Conservation (phyloP, 2,329 filamentous ascomycete genomes). For the Aspergillus fumigatiaffinis region DNA sequence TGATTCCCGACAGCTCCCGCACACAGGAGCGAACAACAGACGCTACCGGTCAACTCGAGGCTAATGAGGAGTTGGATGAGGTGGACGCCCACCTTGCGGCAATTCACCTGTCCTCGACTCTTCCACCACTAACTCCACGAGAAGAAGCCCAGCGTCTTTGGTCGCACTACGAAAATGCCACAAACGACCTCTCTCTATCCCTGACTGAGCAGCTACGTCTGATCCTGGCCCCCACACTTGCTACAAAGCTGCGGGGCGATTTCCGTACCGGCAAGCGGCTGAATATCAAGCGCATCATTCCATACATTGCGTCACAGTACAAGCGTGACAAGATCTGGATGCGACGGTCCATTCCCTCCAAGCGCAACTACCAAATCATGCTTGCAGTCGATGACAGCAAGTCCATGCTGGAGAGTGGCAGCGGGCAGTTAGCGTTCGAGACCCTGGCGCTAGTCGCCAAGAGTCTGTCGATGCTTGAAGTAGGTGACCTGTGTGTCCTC, state of each 20-base stretch:
- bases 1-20: conserved; percentile 49
- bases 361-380: conserved; percentile 94
- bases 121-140: conserved; percentile 42
- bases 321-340: conserved; percentile 99
- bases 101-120: conserved; percentile 64
- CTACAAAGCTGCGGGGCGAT: conserved; percentile 92
- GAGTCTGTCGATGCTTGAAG: conserved; percentile 86
- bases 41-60: conserved; percentile 37
- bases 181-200: conserved; percentile 79
- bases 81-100: conserved; percentile 58
- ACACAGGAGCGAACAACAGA: conserved; percentile 25
- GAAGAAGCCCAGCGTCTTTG: conserved; percentile 70
- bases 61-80: conserved; percentile 44
- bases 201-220: conserved; percentile 92
- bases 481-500: conserved; percentile 85
- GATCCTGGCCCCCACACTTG: conserved; percentile 89
- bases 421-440: conserved; percentile 80
- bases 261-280: conserved; percentile 97
- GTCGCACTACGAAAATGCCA: conserved; percentile 77
- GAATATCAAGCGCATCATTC: conserved; percentile 99
- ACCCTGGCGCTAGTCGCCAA: conserved; percentile 89
- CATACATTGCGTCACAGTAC: conserved; percentile 96
- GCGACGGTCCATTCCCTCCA: conserved; percentile 84
- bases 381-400: conserved; percentile 94
- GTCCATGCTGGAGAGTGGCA: conserved; percentile 81